These are phyloP conservation scores for Fusarium chlamydosporum DNA, from an alignment of 2,329 filamentous ascomycete genomes.

Conservation along the genomic window DNA sequence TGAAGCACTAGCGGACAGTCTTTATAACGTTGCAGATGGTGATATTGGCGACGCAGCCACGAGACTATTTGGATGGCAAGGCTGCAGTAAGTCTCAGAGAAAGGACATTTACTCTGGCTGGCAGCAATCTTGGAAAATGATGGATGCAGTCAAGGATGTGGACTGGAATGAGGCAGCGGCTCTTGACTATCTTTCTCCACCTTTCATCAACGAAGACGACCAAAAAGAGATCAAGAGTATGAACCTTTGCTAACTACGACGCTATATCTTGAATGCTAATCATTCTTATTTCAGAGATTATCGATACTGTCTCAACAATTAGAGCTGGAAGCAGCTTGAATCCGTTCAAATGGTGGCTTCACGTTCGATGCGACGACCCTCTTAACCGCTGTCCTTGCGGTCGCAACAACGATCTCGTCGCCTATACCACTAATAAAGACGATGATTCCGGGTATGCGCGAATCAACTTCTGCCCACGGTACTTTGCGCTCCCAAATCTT, in stretches of 20 bases:
- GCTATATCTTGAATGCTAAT: too few relatives aligned
- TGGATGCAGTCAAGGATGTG: background rate
- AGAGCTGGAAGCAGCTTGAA: background rate
- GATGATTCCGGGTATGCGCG: background rate
- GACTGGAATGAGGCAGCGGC: conserved; percentile 11
- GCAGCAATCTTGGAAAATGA: conserved; percentile 3
- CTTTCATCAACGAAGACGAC: conserved; percentile 3
- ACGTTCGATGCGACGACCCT: conserved; percentile 6
- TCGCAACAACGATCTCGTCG: background rate
- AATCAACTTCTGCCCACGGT: conserved; percentile 1
- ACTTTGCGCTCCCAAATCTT: background rate
- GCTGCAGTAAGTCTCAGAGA: background rate
- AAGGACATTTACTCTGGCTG: conserved; percentile 3
- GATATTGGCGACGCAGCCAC: background rate
- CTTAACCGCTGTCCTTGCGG: too few relatives aligned
- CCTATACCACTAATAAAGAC: background rate
- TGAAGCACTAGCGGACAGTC: background rate
- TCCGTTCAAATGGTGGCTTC: background rate
- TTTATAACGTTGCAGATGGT: background rate
- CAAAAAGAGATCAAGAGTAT: background rate
- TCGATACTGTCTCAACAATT: background rate
- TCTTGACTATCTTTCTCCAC: background rate
- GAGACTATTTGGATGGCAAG: conserved; percentile 3
- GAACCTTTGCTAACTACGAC: too few relatives aligned
- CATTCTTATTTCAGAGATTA: conserved; percentile 1